phyloP scores from a whole-genome alignment of 2,329 filamentous ascomycete species.

The Paraphaeosphaeria minitans region DNA sequence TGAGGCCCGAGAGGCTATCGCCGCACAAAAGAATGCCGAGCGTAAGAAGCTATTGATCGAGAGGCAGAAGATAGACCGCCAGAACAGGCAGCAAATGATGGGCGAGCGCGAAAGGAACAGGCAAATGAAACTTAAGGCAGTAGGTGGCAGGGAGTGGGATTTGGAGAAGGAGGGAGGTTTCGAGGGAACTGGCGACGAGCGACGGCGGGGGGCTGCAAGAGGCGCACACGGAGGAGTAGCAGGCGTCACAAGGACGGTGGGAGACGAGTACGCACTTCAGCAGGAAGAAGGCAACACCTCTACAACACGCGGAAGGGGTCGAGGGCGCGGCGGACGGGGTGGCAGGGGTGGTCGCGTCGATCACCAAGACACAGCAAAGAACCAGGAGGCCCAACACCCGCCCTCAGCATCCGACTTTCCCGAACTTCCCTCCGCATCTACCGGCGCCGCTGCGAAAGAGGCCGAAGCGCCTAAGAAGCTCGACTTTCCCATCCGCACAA shows the following conservation, averaged over 20 bases:
- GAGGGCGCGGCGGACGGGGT: slow-evolving; percentile 41
- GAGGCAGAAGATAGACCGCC: slow-evolving; percentile 53
- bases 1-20: slow-evolving; percentile 65
- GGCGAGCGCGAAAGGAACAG: slow-evolving; percentile 66
- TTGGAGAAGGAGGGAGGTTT: slow-evolving; percentile 65
- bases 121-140: slow-evolving; percentile 62
- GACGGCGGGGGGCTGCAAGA: slow-evolving; percentile 52
- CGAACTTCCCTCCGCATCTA: slow-evolving; percentile 43
- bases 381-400: slow-evolving; percentile 25
- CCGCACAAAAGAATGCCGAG: slow-evolving; percentile 55
- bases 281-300: slow-evolving; percentile 20
- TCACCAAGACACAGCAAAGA: slow-evolving; percentile 20
- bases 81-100: slow-evolving; percentile 64
- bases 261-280: slow-evolving; percentile 19
- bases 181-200: slow-evolving; percentile 48
- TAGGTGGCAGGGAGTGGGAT: slow-evolving; percentile 67
- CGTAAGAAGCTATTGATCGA: slow-evolving; percentile 44
- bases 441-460: slow-evolving; percentile 10
- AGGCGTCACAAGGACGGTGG: background rate
- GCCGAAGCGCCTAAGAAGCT: slow-evolving; percentile 30
- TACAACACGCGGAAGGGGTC: slow-evolving; percentile 9
- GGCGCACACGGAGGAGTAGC: slow-evolving; percentile 59
- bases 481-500: slow-evolving; percentile 38
- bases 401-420: slow-evolving; percentile 54
- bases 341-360: slow-evolving; percentile 34